Conservation (phyloP, 768 basidiomycete species). For the Exidia glandulosa region DNA sequence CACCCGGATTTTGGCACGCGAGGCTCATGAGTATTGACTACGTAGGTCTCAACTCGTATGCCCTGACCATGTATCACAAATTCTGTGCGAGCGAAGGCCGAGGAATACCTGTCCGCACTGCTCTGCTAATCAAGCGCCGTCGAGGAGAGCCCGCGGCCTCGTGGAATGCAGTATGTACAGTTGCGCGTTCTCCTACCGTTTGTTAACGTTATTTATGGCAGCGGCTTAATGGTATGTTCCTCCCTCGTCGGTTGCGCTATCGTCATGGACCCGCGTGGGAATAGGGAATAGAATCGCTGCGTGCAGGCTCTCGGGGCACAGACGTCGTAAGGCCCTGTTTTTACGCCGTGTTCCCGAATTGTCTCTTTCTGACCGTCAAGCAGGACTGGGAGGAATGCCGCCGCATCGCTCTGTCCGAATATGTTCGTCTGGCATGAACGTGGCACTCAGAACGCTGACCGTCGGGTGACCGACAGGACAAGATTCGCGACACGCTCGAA, state of each 20-base stretch:
- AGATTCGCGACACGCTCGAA: constrained; percentile 5
- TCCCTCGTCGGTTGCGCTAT: background rate
- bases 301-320: too few relatives aligned
- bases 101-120: too few relatives aligned
- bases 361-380: background rate
- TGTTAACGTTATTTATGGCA: background rate
- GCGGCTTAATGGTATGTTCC: background rate
- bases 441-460: background rate
- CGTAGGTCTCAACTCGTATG: background rate
- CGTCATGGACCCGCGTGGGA: too few relatives aligned
- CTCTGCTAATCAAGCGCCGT: background rate
- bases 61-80: background rate
- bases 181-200: background rate
- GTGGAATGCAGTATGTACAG: background rate
- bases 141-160: background rate
- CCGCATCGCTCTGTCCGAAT: constrained; percentile 2
- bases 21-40: too few relatives aligned
- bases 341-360: background rate
- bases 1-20: too few relatives aligned
- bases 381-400: background rate
- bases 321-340: background rate
- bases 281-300: too few relatives aligned
- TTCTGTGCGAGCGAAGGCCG: background rate
- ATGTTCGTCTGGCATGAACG: background rate
- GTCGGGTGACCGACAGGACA: background rate